Base-by-base conservation (phyloP, 345 rosid species). In the Passiflora organensis region DNA sequence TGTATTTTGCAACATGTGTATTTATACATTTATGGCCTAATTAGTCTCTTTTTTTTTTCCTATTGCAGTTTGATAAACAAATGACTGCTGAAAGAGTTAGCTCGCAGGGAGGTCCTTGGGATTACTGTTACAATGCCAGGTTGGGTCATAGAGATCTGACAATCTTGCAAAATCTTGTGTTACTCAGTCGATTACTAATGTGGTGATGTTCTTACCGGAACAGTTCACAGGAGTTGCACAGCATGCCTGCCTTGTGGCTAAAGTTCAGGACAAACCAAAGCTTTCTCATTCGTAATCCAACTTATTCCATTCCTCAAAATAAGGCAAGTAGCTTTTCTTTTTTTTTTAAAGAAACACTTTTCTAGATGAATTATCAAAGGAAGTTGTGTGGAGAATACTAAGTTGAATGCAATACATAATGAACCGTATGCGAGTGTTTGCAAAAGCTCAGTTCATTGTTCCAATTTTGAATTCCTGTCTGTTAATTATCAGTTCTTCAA, bases 91-190 rank as follows among this genome's bases (percentile, higher is more conserved):
- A 83, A 8, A 68, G 64, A 53, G 62, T 69, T 52, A 81, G 73
- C 51, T 56, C 71, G 54, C 59, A 78, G 54, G 88, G 55, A 63
- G 73, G 46, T 51, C 80, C 87, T 10, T 90, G 85, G 88, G 73
- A 81, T 45, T 80, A 78, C 67, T 90, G 95, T 82, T 90, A 87
- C 64, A 79, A 80, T 69, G 48, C 89, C 68, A 81, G 95, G 97
- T 89, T 43, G 67, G 32, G 62, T 43, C 61, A 48, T 65, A 55
- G 63, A 37, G 47, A 42, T 54, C 48, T 32, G 51, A 43, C 10
- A 20, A 5, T 17, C 47, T 65, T 6, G 6, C 41, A 20, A 6
- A 41, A 8, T 5, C 14, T 41, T 53, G 20, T 18, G 36, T 56
- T 11, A 21, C 41, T 22, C 10, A 4, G 14, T 8, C 8, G 34